Base-by-base conservation (phyloP, 1,284 basidiomycete species). In the Microbotryum scabiosae region DNA sequence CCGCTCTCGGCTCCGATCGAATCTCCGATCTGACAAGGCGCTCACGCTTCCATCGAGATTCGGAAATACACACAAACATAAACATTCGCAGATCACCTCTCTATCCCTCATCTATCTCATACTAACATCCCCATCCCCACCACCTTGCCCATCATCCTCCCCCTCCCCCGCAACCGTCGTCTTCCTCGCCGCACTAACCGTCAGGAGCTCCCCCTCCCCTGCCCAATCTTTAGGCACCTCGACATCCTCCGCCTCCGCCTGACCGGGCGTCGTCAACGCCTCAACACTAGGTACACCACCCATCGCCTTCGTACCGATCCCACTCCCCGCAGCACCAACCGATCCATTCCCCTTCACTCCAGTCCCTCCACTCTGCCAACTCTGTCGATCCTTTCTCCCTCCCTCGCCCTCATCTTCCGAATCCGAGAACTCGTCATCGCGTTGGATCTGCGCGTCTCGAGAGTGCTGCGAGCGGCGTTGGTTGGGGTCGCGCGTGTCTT, bases 351-450 rank as follows among this genome's bases (percentile, higher is more conserved):
- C 47, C 20, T 26, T 25, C 20, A 23, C 10, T 32, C 10, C 51
- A 6, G 51, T 28, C 25, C 21, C 25, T 52, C 9, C 9, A 10
- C 51, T 25, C 26, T 25, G 51, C 43, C 68, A 59, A 52, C 64
- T 62, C 44, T 68, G 59, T 25, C 62, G 66, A 57, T 91, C 80
- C 61, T 84, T 79, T 56, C 88, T 81, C 12, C 83, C 85, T 43
- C 85, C 88, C 71, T 88, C 86, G 20, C 87, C 90, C 75, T 92
- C 89, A 72, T 92, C 75, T 43, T 73, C 74, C 26, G 71, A 74
- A 49, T 73, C 72, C 36, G 71, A 72, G 57, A 71, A 73, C 72
- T 90, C 88, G 48, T 85, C 86, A 57, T 90, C 86, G 5, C 80
- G 81, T 73, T 90, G 88, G 60, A 85, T 78, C 16, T 41, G 44